phyloP scores from a whole-genome alignment of 306 rosid species.

The Dalbergia oliveri region DNA sequence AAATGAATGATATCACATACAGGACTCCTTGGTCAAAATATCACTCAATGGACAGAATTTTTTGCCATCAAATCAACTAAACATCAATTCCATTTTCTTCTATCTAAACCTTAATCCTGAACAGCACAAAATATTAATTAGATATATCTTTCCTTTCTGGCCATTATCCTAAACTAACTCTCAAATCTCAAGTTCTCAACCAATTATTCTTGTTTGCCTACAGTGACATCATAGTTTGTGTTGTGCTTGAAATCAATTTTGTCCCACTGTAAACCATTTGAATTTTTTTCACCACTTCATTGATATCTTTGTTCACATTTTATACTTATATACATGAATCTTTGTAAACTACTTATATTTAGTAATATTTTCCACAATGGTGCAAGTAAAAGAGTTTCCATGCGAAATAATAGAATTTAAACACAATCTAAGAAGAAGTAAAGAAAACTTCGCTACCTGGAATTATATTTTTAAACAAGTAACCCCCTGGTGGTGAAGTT shows the following conservation, averaged over 20 bases:
- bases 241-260: conserved; percentile 32
- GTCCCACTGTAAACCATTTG: conserved; percentile 8
- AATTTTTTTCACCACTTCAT: conserved; percentile 10
- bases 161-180: conserved; percentile 30
- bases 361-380: conserved; percentile 32
- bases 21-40: conserved; percentile 14
- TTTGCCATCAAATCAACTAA: conserved; percentile 12
- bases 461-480: conserved; percentile 78
- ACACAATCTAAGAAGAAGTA: conserved; percentile 32
- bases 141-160: not conserved
- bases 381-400: conserved; percentile 29
- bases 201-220: conserved; percentile 10
- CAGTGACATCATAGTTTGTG: conserved; percentile 32
- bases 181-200: conserved; percentile 6
- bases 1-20: conserved; percentile 22
- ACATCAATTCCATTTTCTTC: not conserved
- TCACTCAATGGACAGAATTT: not conserved
- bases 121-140: not conserved
- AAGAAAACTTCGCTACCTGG: conserved; percentile 71
- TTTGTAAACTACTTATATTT: not conserved
- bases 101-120: conserved; percentile 25
- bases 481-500: conserved; percentile 79
- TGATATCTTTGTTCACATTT: conserved; percentile 24
- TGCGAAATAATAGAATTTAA: conserved; percentile 28
- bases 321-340: conserved; percentile 21